phyloP scores from a whole-genome alignment of 129 eudicot genomes.

The Centrapalus pauciflorus region DNA sequence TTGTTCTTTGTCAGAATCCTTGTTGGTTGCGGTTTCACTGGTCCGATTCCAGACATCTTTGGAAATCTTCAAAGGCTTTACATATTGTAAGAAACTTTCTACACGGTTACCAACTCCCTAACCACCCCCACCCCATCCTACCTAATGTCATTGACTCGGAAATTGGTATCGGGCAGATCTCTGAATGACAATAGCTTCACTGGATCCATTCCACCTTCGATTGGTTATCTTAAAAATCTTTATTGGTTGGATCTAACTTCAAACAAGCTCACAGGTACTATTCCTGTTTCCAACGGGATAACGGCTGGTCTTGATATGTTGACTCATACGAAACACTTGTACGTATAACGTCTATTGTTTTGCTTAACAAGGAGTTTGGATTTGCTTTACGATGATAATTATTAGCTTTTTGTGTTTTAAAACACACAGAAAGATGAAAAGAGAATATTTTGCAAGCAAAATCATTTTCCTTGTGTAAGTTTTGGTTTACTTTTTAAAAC shows the following conservation, averaged over 20 bases:
- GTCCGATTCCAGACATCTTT: slow-evolving; percentile 54
- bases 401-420: no score
- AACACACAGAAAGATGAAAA: no score
- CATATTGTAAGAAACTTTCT: slow-evolving; percentile 47
- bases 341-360: slow-evolving; percentile 6
- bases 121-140: no score
- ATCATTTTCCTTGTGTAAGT: no score
- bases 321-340: slow-evolving; percentile 54
- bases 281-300: slow-evolving; percentile 62
- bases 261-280: slow-evolving; percentile 49
- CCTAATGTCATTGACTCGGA: background rate
- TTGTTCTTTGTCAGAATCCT: slow-evolving; percentile 29
- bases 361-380: no score
- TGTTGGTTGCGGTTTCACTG: slow-evolving; percentile 64
- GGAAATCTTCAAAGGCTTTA: slow-evolving; percentile 56
- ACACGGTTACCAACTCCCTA: background rate
- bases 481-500: no score
- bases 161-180: slow-evolving; percentile 39
- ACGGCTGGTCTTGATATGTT: slow-evolving; percentile 74
- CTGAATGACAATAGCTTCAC: slow-evolving; percentile 56
- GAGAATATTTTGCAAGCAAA: no score
- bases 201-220: slow-evolving; percentile 63
- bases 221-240: slow-evolving; percentile 54
- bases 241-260: slow-evolving; percentile 73
- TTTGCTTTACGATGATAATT: no score